Percentiles rank a stretch among this genome's conserved stretches.
phyloP scores from a whole-genome alignment of 2,329 filamentous ascomycete species.

The Penicillium brevicompactum region DNA sequence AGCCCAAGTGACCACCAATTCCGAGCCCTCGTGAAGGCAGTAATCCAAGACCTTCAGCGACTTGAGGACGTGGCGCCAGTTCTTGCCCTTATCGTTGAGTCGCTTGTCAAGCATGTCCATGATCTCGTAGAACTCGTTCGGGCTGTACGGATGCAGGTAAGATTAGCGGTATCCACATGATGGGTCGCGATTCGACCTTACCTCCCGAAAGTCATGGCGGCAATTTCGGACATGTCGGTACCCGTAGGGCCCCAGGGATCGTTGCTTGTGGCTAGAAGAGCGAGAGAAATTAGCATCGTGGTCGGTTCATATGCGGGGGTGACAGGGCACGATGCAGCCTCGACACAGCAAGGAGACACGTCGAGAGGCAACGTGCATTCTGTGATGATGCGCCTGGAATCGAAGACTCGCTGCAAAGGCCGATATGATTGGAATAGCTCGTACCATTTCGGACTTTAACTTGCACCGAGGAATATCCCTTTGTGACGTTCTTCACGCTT shows the following conservation, averaged over 20 bases:
- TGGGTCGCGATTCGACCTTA: constrained; percentile 52
- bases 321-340: constrained; percentile 3
- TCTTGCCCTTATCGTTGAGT: constrained; percentile 98
- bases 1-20: constrained; percentile 95
- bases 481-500: constrained; percentile 99
- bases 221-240: constrained; percentile 98
- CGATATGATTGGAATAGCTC: constrained; percentile 32
- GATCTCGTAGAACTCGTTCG: constrained; percentile 97
- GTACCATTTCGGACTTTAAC: constrained; percentile 97
- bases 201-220: constrained; percentile 97
- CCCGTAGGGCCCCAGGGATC: constrained; percentile 98
- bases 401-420: not conserved
- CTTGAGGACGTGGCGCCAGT: constrained; percentile 98
- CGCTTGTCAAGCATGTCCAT: constrained; percentile 99
- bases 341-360: constrained; percentile 1
- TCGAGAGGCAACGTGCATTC: constrained; percentile 1
- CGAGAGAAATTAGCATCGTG: constrained; percentile 13
- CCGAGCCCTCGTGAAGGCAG: constrained; percentile 94
- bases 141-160: constrained; percentile 54
- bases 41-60: constrained; percentile 97
- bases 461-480: constrained; percentile 94
- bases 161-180: constrained; percentile 11
- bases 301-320: not conserved
- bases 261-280: constrained; percentile 84
- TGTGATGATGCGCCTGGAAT: not conserved